phyloP scores from a whole-genome alignment of 2,329 filamentous ascomycete genomes.

The Scedosporium boydii region DNA sequence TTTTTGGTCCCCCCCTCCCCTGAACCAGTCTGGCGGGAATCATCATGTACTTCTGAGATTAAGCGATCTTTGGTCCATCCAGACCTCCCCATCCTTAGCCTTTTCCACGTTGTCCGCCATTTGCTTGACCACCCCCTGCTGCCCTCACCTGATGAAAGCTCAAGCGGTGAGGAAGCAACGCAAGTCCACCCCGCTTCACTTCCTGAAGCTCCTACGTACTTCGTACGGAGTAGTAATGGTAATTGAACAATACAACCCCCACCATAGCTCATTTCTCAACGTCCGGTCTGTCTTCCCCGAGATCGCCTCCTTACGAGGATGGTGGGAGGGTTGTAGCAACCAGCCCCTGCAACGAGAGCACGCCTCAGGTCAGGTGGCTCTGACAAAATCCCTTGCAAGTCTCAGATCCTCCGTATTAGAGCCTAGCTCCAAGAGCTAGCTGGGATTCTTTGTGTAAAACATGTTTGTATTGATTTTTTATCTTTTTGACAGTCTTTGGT shows the following conservation, averaged over 20 bases:
- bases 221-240: no score
- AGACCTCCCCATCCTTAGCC: not conserved
- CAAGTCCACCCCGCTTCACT: not conserved
- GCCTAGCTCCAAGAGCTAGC: not conserved
- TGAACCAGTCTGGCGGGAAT: not conserved
- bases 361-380: not conserved
- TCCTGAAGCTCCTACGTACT: no score
- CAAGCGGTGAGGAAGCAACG: not conserved
- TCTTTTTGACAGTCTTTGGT: not conserved
- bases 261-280: not conserved
- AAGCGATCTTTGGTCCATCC: not conserved
- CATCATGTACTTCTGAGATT: not conserved
- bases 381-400: not conserved
- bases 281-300: not conserved
- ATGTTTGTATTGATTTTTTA: not conserved
- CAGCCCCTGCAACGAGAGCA: not conserved
- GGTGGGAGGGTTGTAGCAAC: not conserved
- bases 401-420: not conserved
- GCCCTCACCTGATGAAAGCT: not conserved
- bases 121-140: not conserved
- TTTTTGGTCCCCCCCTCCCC: not conserved
- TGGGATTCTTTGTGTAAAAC: not conserved
- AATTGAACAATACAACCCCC: no score
- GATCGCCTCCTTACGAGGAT: no score
- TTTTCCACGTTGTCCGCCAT: not conserved